Evolutionary conservation across 371 early-diverging fungal genomes (phyloP).

Genomic region (Entomophthora muscae): DNA sequence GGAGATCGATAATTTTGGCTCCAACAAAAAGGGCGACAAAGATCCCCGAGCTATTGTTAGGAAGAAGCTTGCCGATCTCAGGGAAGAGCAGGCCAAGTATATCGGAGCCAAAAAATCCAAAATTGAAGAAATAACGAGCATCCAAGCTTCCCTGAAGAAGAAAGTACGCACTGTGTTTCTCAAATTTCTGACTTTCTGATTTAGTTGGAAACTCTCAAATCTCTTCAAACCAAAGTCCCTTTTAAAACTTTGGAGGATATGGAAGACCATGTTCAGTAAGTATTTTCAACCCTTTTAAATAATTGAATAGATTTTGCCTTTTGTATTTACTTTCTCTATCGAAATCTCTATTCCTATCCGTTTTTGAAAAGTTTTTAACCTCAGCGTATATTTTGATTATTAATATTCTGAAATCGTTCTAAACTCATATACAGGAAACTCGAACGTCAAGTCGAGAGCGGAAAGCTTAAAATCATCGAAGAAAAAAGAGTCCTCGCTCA

Average conservation of each 20-base stretch:
- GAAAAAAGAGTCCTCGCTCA: conserved; percentile 73
- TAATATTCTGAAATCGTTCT: too few species aligned
- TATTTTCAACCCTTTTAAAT: too few species aligned
- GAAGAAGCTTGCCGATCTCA: conserved; percentile 38
- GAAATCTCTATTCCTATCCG: too few species aligned
- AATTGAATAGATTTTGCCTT: too few species aligned
- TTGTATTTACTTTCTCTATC: too few species aligned
- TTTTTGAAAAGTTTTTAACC: too few species aligned
- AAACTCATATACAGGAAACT: conserved; percentile 44
- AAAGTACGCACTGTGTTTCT: conserved; percentile 27
- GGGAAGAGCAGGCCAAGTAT: conserved; percentile 30
- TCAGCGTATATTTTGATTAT: too few species aligned
- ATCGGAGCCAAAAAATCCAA: conserved; percentile 32
- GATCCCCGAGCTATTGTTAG: conserved; percentile 34
- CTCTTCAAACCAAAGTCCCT: conserved; percentile 52
- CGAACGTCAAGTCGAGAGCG: conserved; percentile 60
- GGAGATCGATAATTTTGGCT: conserved; percentile 24
- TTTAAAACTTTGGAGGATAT: conserved; percentile 62
- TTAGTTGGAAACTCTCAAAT: conserved; percentile 46
- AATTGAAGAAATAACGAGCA: conserved; percentile 38
- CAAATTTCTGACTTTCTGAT: background rate
- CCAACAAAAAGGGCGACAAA: conserved; percentile 19
- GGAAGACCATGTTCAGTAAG: conserved; percentile 52
- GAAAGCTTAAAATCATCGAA: conserved; percentile 58
- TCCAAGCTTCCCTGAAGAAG: conserved; percentile 52